Evolutionary conservation across 2,329 filamentous ascomycete genomes (phyloP), one percentile per base, ranked within the genome.

Genomic region (Orbilia javanica): DNA sequence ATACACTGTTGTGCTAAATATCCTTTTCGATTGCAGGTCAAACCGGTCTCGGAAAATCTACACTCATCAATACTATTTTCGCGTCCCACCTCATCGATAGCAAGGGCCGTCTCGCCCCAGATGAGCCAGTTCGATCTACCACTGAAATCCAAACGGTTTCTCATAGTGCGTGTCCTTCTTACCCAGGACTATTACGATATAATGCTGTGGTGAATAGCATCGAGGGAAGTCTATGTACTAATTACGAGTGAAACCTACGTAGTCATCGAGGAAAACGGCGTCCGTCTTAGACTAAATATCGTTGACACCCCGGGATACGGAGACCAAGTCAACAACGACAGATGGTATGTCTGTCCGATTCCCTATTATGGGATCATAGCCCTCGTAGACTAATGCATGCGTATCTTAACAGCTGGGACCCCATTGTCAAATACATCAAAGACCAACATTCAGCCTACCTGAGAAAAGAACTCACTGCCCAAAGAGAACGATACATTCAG

Each of bases 401-500:
- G 1, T 42, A 13, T 15, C 18, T 20, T 50, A n/a, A 36, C 69
- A 88, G 86, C 91, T 99, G 96, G 96, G 96, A 99, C 84, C 96
- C 96, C 80, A 99, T 99, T 85, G 95, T 99, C 89, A 99, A 99
- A 89, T 99, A 99, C 87, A 99, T 99, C 89, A 99, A 99, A 89
- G 96, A 99, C 86, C 96, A 99, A 88, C 96, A 99, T 89, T 97
- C 94, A 66, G 95, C 96, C 83, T 99, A 98, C 88, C 90, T 99
- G 82, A 93, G 96, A 86, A 99, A 99, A 89, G 96, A 99, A 86
- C 93, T 99, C 84, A 98, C 96, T 70, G 96, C 96, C 82, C 96
- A 99, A 89, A 93, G 96, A 86, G 96, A 99, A 87, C 92, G 96
- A 83, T 99, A 99, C 86, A 97, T 99, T 82, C 95, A 97, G 88